Evolutionary conservation across 2,329 filamentous ascomycete species (phyloP).

Genomic region (Byssochlamys sp.): DNA sequence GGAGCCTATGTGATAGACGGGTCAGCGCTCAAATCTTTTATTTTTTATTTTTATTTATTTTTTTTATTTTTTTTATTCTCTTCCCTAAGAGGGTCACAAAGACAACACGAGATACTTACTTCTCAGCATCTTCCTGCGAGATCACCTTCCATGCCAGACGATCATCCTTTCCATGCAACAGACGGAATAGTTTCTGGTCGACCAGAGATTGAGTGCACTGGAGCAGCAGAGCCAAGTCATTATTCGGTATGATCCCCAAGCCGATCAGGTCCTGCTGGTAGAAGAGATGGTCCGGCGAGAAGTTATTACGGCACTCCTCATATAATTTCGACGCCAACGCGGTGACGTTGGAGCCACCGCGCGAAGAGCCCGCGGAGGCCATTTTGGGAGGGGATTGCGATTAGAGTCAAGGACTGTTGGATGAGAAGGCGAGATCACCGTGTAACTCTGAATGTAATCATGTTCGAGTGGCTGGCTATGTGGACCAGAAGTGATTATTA

Average conservation of each 20-base stretch:
- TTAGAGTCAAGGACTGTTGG: background rate
- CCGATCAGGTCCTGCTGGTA: slow-evolving; percentile 38
- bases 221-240: slow-evolving; percentile 34
- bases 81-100: background rate
- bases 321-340: slow-evolving; percentile 38
- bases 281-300: slow-evolving; percentile 35
- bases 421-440: slow-evolving; percentile 10
- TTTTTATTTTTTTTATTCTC: background rate
- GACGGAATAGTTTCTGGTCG: slow-evolving; percentile 37
- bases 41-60: too few species aligned
- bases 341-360: slow-evolving; percentile 16
- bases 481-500: background rate
- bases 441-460: slow-evolving; percentile 13
- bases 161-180: slow-evolving; percentile 35
- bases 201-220: slow-evolving; percentile 37
- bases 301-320: slow-evolving; percentile 32
- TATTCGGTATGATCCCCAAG: slow-evolving; percentile 35
- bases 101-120: slow-evolving; percentile 22
- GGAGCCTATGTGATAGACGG: slow-evolving; percentile 21
- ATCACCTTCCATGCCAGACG: slow-evolving; percentile 41
- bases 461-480: slow-evolving; percentile 17
- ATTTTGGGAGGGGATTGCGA: slow-evolving; percentile 13
- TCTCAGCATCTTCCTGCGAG: slow-evolving; percentile 39
- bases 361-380: slow-evolving; percentile 25
- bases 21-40: background rate